Conservation (phyloP, 2,329 filamentous ascomycete genomes). For the Blastomyces parvus region DNA sequence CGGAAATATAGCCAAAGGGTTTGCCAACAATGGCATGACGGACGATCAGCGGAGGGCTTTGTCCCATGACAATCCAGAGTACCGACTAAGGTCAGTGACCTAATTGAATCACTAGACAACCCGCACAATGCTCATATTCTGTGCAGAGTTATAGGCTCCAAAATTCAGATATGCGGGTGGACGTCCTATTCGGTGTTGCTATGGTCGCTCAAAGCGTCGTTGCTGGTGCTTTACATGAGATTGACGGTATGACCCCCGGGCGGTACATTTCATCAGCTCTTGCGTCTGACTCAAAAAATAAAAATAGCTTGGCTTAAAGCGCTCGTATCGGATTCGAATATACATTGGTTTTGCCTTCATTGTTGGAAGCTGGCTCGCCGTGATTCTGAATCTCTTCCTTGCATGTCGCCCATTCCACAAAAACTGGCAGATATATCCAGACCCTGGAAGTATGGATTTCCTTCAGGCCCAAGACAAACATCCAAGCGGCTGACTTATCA, state of each 20-base stretch:
- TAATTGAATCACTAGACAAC: not conserved
- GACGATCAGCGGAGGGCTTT: constrained; percentile 40
- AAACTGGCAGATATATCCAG: constrained; percentile 51
- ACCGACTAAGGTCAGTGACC: constrained; percentile 21
- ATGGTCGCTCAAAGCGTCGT: constrained; percentile 46
- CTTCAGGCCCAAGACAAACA: constrained; percentile 13
- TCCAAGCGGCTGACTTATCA: constrained; percentile 8
- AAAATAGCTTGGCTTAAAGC: constrained; percentile 28
- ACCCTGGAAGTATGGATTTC: constrained; percentile 43
- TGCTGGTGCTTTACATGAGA: constrained; percentile 49
- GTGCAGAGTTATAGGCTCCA: constrained; percentile 43
- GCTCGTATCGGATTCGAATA: constrained; percentile 36
- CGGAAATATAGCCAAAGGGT: constrained; percentile 24
- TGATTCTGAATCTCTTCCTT: constrained; percentile 41
- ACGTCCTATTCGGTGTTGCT: constrained; percentile 44
- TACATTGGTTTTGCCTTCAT: constrained; percentile 45
- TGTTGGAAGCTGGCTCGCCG: constrained; percentile 41
- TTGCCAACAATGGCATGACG: constrained; percentile 52
- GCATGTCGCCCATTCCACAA: constrained; percentile 45
- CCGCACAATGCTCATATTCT: not conserved
- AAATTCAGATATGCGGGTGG: constrained; percentile 48
- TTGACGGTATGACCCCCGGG: constrained; percentile 35
- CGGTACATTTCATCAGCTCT: too few relatives aligned
- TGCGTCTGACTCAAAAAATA: not conserved
- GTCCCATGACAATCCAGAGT: constrained; percentile 39